Evolutionary conservation across 768 basidiomycete genomes (phyloP).

Genomic region (Boletus reticuloceps): DNA sequence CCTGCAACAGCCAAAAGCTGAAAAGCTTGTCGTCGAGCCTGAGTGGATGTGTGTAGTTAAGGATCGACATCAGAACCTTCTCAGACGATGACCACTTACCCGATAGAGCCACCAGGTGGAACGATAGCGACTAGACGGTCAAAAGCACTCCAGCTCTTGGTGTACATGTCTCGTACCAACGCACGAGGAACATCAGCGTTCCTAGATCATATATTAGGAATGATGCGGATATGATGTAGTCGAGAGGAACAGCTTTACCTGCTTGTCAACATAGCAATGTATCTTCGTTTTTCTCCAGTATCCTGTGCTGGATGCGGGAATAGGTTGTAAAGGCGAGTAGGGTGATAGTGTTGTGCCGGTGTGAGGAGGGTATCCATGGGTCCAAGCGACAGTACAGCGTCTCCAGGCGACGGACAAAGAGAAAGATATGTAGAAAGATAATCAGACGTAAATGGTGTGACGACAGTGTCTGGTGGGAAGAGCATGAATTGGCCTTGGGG

Average conservation of each 20-base stretch:
- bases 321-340: slow-evolving; percentile 71
- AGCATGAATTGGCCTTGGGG: not conserved
- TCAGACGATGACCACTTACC: slow-evolving; percentile 47
- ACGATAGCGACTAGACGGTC: slow-evolving; percentile 86
- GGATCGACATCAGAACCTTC: not conserved
- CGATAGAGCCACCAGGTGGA: slow-evolving; percentile 87
- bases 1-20: slow-evolving; percentile 85
- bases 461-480: slow-evolving; percentile 53
- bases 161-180: slow-evolving; percentile 86
- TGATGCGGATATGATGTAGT: not conserved
- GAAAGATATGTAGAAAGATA: slow-evolving; percentile 77
- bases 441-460: slow-evolving; percentile 77
- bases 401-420: slow-evolving; percentile 64
- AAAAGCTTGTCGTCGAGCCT: slow-evolving; percentile 93
- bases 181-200: slow-evolving; percentile 85
- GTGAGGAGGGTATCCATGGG: slow-evolving; percentile 78
- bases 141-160: slow-evolving; percentile 91
- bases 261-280: slow-evolving; percentile 69
- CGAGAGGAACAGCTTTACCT: slow-evolving; percentile 40
- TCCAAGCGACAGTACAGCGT: slow-evolving; percentile 77
- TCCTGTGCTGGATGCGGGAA: slow-evolving; percentile 84
- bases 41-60: not conserved
- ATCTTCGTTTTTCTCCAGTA: slow-evolving; percentile 66
- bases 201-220: slow-evolving; percentile 34
- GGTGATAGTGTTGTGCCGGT: slow-evolving; percentile 70